phyloP scores from a whole-genome alignment of 805 yeast species.

The Candida caryicola region DNA sequence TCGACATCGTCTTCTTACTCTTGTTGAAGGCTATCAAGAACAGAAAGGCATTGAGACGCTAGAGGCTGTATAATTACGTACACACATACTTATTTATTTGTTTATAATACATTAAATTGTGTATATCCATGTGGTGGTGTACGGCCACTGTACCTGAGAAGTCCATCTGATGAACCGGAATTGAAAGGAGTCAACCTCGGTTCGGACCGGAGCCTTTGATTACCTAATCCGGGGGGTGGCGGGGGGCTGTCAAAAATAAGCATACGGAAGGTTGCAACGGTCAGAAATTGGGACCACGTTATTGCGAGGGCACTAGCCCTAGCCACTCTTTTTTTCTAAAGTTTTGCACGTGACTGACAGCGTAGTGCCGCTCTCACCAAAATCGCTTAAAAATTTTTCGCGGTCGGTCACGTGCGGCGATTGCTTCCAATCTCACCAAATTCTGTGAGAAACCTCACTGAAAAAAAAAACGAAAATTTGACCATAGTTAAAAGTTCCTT shows the following conservation, averaged over 20 bases:
- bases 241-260: too few species aligned
- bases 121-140: too few species aligned
- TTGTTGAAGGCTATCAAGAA: slow-evolving; percentile 29
- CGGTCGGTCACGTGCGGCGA: neutral
- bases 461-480: neutral
- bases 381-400: slow-evolving; percentile 3
- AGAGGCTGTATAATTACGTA: neutral
- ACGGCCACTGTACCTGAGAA: too few species aligned
- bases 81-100: neutral
- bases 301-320: too few species aligned
- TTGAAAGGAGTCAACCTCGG: too few species aligned
- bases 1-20: slow-evolving; percentile 40
- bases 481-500: neutral
- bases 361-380: neutral
- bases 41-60: slow-evolving; percentile 3
- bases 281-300: too few species aligned
- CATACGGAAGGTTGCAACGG: too few species aligned
- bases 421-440: slow-evolving; percentile 2
- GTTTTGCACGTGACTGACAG: too few species aligned
- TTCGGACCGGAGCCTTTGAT: too few species aligned
- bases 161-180: too few species aligned
- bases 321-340: too few species aligned
- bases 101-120: neutral
- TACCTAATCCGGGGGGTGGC: too few species aligned
- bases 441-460: slow-evolving; percentile 1